Evolutionary conservation across 805 yeast species (phyloP), one percentile per base, ranked within the genome.

Genomic region (Wickerhamomyces queroliae): DNA sequence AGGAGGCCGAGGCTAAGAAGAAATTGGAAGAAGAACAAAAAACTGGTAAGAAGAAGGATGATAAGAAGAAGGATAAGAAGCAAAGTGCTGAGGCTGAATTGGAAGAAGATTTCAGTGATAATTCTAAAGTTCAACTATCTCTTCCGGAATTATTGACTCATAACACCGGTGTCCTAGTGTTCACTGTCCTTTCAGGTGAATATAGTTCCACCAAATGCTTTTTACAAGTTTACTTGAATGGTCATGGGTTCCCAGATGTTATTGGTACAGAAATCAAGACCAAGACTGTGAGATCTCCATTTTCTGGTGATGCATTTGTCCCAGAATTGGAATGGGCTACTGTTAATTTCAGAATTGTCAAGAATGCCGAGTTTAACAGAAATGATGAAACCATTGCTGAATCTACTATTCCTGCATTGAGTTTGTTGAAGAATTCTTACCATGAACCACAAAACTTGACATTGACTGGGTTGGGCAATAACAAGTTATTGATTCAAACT

Each of bases 171-270:
- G 80, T 89, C 16, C 67, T 90, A 37, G 83, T 83, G 2, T 74
- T 70, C 50, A 78, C 84, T 36, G 58, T 93, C 28, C 51, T 78
- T 20, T 80, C 77, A 29, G 87, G 84, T 40, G 68, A 65, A 28
- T 58, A 78, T 33, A 61, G 73, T 32, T 70, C 74, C 39, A 69
- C 66, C n/a, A 78, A 76, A 42, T 72, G 78, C 15, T 83, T 74
- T 46, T 63, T 93, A 18, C 95, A 89, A 59, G 74, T 80, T 0
- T 84, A 75, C 58, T 81, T 86, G 51, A 97, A 93, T 62, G 80
- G 77, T 50, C 74, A 67, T 45, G 85, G 89, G 4, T 79, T 77
- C 59, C 69, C 85, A 10, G 75, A 80, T 37, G 83, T 67, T 54
- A 70, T 67, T 4, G 67, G 87, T 35, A 76, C 78, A 13, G 67